These are phyloP conservation scores for Rhodotorula sphaerocarpa DNA, from an alignment of 768 basidiomycete genomes.

Conservation along the genomic window DNA sequence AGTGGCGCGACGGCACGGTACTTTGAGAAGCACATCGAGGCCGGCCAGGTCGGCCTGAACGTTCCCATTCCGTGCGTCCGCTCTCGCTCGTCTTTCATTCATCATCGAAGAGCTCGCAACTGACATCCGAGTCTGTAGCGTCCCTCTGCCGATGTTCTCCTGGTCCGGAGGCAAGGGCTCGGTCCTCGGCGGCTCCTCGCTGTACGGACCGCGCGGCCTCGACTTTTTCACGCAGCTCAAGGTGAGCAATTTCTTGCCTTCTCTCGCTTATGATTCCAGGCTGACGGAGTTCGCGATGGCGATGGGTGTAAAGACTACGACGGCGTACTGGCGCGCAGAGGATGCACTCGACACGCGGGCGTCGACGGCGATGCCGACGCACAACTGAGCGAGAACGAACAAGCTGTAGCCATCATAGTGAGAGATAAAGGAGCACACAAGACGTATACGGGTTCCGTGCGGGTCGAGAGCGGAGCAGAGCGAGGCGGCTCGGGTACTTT, in stretches of 20 bases:
- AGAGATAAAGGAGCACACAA: no score
- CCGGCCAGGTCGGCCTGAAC: conserved; percentile 66
- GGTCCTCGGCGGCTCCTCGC: conserved; percentile 52
- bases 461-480: no score
- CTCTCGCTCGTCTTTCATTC: neutral
- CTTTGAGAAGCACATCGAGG: conserved; percentile 78
- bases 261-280: neutral
- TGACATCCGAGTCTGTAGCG: conserved; percentile 44
- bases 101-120: neutral
- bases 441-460: no score
- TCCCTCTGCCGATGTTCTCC: conserved; percentile 83
- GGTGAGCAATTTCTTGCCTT: conserved; percentile 38
- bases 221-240: conserved; percentile 96
- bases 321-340: conserved; percentile 82
- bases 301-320: no score
- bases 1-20: conserved; percentile 88
- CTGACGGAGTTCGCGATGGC: neutral
- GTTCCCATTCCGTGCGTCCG: neutral
- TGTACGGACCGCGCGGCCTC: conserved; percentile 75
- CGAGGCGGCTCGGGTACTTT: no score
- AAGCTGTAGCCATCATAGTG: no score
- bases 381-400: conserved; percentile 8
- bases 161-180: conserved; percentile 75
- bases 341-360: conserved; percentile 44
- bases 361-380: conserved; percentile 42